phyloP scores from a whole-genome alignment of 2,329 filamentous ascomycete species.

The Claviceps capensis region DNA sequence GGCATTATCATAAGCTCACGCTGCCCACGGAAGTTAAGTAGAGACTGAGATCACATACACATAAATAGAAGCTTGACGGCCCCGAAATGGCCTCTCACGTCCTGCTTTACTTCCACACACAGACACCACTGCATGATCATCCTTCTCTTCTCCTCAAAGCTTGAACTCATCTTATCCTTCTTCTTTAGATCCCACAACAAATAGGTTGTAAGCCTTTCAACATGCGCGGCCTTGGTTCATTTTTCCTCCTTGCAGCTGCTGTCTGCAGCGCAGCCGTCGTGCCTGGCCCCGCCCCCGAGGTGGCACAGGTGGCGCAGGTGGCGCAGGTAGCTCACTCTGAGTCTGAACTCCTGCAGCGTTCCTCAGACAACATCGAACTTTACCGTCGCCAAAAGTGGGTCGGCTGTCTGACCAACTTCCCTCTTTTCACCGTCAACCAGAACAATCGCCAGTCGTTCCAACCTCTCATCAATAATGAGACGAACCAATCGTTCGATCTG shows the following conservation, averaged over 20 bases:
- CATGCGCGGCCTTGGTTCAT: background rate
- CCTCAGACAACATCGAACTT: background rate
- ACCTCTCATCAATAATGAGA: no score
- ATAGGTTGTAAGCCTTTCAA: no score
- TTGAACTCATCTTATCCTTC: no score
- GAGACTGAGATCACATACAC: no score
- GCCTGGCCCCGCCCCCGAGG: background rate
- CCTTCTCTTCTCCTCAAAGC: no score
- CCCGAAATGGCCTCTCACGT: no score
- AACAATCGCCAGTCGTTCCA: background rate
- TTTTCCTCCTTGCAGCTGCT: background rate
- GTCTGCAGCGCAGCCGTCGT: background rate
- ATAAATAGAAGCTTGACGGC: no score
- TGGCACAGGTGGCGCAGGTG: background rate
- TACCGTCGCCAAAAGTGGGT: background rate
- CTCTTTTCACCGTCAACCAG: background rate
- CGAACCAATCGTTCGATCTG: background rate
- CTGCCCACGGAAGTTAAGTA: no score
- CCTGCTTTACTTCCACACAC: no score
- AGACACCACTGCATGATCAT: no score
- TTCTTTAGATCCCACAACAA: no score
- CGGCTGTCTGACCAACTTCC: background rate
- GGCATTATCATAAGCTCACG: no score
- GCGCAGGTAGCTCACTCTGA: background rate
- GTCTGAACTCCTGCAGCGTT: background rate